phyloP scores from a whole-genome alignment of 2,329 filamentous ascomycete genomes.

The Cladosporium sp. region DNA sequence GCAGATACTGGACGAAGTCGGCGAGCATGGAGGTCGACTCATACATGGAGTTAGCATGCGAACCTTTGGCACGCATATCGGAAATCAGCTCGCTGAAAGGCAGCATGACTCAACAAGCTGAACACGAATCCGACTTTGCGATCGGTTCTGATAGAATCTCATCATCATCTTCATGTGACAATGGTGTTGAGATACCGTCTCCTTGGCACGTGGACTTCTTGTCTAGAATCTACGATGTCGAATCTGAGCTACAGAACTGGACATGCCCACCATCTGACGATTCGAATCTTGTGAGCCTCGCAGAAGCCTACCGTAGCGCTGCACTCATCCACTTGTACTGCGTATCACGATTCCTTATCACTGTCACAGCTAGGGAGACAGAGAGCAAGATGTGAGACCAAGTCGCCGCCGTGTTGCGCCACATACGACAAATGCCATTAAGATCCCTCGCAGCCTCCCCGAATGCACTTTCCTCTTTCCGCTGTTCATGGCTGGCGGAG shows the following conservation, averaged over 20 bases:
- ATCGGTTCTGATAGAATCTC: not conserved
- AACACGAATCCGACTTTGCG: not conserved
- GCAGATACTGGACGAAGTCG: constrained; percentile 12
- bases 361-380: not conserved
- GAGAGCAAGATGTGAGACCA: not conserved
- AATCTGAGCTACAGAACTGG: not conserved
- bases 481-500: constrained; percentile 17
- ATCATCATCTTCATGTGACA: not conserved
- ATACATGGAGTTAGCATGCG: constrained; percentile 15
- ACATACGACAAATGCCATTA: constrained; percentile 4
- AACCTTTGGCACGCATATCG: constrained; percentile 6
- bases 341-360: not conserved
- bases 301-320: constrained; percentile 18
- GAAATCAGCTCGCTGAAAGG: constrained; percentile 6
- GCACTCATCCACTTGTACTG: constrained; percentile 14
- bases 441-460: not conserved
- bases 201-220: not conserved
- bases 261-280: not conserved
- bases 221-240: not conserved
- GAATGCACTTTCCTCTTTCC: constrained; percentile 20
- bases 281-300: not conserved
- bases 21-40: constrained; percentile 7
- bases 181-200: not conserved
- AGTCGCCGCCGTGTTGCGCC: not conserved
- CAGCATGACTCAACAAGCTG: not conserved